Base-by-base conservation (phyloP, 192 early-diverging fungal genomes). In the Mortierella alpina region DNA sequence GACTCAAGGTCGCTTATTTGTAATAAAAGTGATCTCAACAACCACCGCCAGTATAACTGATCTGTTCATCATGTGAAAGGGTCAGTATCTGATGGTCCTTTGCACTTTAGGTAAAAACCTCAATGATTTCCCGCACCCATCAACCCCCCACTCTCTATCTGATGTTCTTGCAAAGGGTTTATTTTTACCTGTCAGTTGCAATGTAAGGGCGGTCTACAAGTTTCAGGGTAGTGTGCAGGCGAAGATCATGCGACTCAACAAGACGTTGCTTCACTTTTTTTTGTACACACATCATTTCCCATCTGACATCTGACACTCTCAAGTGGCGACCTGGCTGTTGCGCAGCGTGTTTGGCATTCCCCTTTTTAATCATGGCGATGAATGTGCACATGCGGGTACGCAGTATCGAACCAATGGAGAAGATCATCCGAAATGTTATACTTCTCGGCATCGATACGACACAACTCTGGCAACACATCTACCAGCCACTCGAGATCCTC, bases 361-460 rank as follows among this genome's bases (percentile, higher is more conserved):
- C 52, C 13, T 20, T 20, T n/a, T 59, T 41, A 55, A 10, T 77
- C 75, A 23, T 77, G 59, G 0, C 75, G 75, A 55, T 59, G 60
- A 23, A 79, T 66, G 42, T 63, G 68, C 0, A 79, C 64, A 46
- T 62, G 49, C 15, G 68, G 63, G 31, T 66, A 61, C 18, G 60
- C 52, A 18, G 14, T 22, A 41, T 57, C 57, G 17, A 72, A 58
- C 65, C 65, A 71, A 7, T 55, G 57, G 17, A 80, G 17, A 5
- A 72, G 18, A 14, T 72, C 65, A 20, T 80, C 66, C 4, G 77
- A 80, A 6, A 80, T 48, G 18, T 80, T 72, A 31, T 80, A 80
- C 59, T 72, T 59, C 41, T 80, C 77, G 2, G 77, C 77, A 72
- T 80, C 77, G 8, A 80, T 72, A 1, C 77, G 63, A 41, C 77